These are phyloP conservation scores for Primulina eburnea DNA, from an alignment of 257 asterid genomes.

Conservation along the genomic window DNA sequence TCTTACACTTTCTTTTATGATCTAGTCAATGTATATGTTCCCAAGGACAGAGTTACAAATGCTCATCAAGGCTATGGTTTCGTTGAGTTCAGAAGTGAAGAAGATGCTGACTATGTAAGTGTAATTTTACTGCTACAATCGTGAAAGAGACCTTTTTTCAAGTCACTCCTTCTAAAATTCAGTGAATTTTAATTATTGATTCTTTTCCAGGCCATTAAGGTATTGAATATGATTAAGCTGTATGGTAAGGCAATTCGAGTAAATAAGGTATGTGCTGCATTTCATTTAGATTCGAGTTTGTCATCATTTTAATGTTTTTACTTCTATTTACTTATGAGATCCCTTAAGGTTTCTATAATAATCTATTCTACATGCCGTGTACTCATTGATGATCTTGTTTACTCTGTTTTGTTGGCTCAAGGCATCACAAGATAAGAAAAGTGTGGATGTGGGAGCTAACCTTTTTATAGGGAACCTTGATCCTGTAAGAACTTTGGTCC, in stretches of 20 bases:
- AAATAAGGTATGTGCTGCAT: constrained; percentile 58
- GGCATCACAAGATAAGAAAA: constrained; percentile 98
- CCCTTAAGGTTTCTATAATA: neutral
- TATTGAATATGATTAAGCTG: constrained; percentile 84
- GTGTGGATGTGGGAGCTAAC: constrained; percentile 97
- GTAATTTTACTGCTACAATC: constrained; percentile 4
- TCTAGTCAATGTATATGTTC: constrained; percentile 90
- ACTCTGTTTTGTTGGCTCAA: constrained; percentile 26
- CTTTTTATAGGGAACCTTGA: constrained; percentile 95
- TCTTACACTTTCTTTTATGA: constrained; percentile 20
- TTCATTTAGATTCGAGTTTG: constrained; percentile 5
- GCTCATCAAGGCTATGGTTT: constrained; percentile 95
- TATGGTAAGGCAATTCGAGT: constrained; percentile 88
- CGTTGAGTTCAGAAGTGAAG: constrained; percentile 96
- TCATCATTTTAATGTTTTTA: neutral
- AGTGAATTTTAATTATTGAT: constrained; percentile 20
- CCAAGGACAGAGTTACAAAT: constrained; percentile 92
- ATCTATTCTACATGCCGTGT: neutral
- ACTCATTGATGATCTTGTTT: neutral
- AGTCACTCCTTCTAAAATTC: constrained; percentile 7
- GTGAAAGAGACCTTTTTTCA: neutral
- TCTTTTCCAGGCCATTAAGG: constrained; percentile 77
- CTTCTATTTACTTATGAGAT: constrained; percentile 7
- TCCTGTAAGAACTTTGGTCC: constrained; percentile 57
- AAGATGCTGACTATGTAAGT: constrained; percentile 94